These are phyloP conservation scores for Umbelopsis ramanniana DNA, from an alignment of 192 early-diverging fungal species.

Conservation along the genomic window DNA sequence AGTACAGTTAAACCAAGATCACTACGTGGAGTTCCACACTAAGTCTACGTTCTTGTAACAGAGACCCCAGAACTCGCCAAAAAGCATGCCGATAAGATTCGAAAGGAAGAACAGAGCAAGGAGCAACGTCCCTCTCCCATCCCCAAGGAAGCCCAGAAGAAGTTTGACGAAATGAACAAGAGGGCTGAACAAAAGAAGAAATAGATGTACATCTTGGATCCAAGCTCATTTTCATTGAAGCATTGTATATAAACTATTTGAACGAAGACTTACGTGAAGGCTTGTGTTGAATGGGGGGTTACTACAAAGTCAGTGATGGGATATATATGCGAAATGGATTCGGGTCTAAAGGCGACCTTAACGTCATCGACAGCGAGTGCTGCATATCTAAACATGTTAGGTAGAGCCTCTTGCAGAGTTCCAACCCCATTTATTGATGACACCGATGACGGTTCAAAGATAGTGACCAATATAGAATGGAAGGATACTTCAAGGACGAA, in stretches of 20 bases:
- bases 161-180: conserved; percentile 9
- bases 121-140: conserved; percentile 8
- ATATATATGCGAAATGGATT: too few relatives aligned
- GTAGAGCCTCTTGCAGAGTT: too few relatives aligned
- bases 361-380: too few relatives aligned
- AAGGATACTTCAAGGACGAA: too few relatives aligned
- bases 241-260: conserved; percentile 9
- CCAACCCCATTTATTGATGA: too few relatives aligned
- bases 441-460: too few relatives aligned
- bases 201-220: not conserved
- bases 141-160: not conserved
- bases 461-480: too few relatives aligned
- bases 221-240: not conserved
- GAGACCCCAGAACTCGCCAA: conserved; percentile 4
- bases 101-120: conserved; percentile 17
- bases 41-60: not conserved
- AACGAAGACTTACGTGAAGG: not conserved
- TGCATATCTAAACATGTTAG: too few relatives aligned
- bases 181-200: not conserved
- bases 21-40: not conserved
- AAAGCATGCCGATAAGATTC: not conserved
- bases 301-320: too few relatives aligned
- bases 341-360: too few relatives aligned
- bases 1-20: not conserved
- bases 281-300: too few relatives aligned